A percentile compares a stretch with the other conserved stretches of the same genome.
phyloP scores from a whole-genome alignment of 345 rosid genomes.

The Laguncularia racemosa region DNA sequence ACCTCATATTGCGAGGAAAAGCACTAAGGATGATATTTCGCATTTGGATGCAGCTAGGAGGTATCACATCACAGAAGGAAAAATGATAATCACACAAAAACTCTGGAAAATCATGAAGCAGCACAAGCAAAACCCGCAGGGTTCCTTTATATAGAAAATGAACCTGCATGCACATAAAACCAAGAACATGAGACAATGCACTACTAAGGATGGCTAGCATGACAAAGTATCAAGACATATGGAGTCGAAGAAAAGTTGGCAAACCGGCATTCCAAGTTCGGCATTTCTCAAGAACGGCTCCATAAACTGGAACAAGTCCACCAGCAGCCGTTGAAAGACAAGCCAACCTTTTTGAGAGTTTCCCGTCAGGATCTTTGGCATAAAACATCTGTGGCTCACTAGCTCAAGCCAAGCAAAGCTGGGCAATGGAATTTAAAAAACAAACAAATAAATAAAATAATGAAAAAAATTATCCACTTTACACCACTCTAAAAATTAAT shows the following conservation, averaged over 20 bases:
- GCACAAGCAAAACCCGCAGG: slow-evolving; percentile 84
- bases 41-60: slow-evolving; percentile 98
- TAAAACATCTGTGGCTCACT: slow-evolving; percentile 92
- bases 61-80: slow-evolving; percentile 95
- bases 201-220: background rate
- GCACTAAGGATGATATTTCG: slow-evolving; percentile 94
- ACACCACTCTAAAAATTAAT: no score
- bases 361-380: slow-evolving; percentile 88
- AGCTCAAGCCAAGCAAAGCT: slow-evolving; percentile 99
- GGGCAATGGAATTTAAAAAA: slow-evolving; percentile 13
- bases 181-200: background rate
- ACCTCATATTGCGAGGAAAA: slow-evolving; percentile 93
- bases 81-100: slow-evolving; percentile 97
- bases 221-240: background rate
- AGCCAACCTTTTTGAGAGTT: slow-evolving; percentile 96
- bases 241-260: slow-evolving; percentile 15
- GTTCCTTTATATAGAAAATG: slow-evolving; percentile 85
- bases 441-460: no score
- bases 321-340: slow-evolving; percentile 75
- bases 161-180: slow-evolving; percentile 36
- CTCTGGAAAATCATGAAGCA: slow-evolving; percentile 97
- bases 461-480: no score
- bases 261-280: slow-evolving; percentile 73
- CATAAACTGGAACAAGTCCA: slow-evolving; percentile 87
- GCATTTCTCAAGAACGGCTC: slow-evolving; percentile 96